phyloP scores from a whole-genome alignment of 495 filamentous ascomycete genomes.

The Durotheca rogersii region DNA sequence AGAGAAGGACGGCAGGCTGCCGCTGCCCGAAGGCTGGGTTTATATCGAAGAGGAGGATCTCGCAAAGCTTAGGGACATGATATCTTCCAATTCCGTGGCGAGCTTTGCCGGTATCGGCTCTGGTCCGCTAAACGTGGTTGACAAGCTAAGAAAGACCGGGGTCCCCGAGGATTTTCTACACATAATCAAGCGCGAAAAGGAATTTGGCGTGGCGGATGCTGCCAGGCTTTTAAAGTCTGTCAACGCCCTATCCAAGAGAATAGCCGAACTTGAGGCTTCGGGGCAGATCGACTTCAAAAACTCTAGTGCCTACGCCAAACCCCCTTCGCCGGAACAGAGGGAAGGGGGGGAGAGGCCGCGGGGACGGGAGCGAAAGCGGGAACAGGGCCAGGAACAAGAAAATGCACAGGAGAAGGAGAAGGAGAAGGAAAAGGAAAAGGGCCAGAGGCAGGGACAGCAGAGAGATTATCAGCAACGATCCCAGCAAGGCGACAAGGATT shows the following conservation, averaged over 20 bases:
- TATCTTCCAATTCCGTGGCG: no score
- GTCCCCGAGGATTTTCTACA: conserved; percentile 35
- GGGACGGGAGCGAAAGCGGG: not conserved
- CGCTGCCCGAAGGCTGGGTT: conserved; percentile 41
- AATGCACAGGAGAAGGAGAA: conserved; percentile 33
- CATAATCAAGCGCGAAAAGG: conserved; percentile 54
- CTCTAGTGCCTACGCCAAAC: conserved; percentile 1
- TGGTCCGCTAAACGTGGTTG: no score
- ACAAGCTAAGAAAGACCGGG: conserved; percentile 26
- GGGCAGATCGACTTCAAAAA: not conserved
- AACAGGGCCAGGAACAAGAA: conserved; percentile 20
- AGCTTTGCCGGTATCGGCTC: no score
- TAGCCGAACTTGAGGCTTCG: conserved; percentile 10
- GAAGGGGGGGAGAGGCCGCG: conserved; percentile 31
- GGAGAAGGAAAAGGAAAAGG: conserved; percentile 35
- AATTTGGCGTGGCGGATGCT: conserved; percentile 64
- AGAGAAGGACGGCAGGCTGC: conserved; percentile 1
- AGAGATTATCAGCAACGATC: conserved; percentile 41
- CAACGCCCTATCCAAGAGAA: conserved; percentile 17
- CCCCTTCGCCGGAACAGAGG: conserved; percentile 7
- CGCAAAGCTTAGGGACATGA: conserved; percentile 1
- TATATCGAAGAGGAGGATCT: conserved; percentile 36
- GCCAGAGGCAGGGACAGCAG: conserved; percentile 32
- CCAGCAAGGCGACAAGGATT: conserved; percentile 19
- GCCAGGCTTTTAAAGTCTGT: conserved; percentile 34